Conservation (phyloP, 768 basidiomycete genomes). For the Cystobasidium onofrii region DNA sequence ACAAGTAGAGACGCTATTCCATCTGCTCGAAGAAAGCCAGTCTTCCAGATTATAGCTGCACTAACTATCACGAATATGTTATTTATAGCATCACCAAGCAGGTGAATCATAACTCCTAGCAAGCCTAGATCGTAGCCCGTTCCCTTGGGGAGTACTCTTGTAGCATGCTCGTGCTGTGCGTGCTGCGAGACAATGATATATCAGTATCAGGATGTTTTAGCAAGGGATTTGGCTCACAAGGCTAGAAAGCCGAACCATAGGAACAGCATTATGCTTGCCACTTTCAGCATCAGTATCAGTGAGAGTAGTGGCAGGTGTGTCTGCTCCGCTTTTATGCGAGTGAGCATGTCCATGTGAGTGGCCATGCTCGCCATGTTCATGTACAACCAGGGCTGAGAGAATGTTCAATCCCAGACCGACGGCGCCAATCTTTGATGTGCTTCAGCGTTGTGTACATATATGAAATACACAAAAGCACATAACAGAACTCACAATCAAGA, state of each 20-base stretch:
- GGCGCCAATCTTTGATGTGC: slow-evolving; percentile 3
- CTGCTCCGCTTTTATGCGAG: neutral
- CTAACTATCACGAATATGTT: slow-evolving; percentile 27
- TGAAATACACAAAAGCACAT: neutral
- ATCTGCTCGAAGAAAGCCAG: slow-evolving; percentile 10
- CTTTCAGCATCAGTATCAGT: neutral
- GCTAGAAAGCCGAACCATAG: neutral
- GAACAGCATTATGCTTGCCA: neutral
- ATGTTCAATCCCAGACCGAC: slow-evolving; percentile 27
- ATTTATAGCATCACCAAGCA: slow-evolving; percentile 31
- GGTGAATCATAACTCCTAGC: slow-evolving; percentile 24
- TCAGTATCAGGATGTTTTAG: neutral
- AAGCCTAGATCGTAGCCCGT: neutral
- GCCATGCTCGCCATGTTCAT: slow-evolving; percentile 11
- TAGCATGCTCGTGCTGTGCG: slow-evolving; percentile 4
- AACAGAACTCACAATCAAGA: neutral
- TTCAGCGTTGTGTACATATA: neutral
- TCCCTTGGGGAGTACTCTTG: neutral
- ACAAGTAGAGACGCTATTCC: slow-evolving; percentile 22
- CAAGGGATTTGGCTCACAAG: neutral
- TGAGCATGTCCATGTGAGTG: slow-evolving; percentile 10
- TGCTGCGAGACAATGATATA: neutral
- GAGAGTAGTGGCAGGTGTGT: neutral
- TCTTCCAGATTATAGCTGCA: slow-evolving; percentile 20
- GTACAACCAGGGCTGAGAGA: slow-evolving; percentile 6